Percentiles rank a stretch among this genome's conserved stretches.
These are phyloP conservation scores for Bacidia gigantensis DNA, from an alignment of 495 filamentous ascomycete species.

Conservation along the genomic window DNA sequence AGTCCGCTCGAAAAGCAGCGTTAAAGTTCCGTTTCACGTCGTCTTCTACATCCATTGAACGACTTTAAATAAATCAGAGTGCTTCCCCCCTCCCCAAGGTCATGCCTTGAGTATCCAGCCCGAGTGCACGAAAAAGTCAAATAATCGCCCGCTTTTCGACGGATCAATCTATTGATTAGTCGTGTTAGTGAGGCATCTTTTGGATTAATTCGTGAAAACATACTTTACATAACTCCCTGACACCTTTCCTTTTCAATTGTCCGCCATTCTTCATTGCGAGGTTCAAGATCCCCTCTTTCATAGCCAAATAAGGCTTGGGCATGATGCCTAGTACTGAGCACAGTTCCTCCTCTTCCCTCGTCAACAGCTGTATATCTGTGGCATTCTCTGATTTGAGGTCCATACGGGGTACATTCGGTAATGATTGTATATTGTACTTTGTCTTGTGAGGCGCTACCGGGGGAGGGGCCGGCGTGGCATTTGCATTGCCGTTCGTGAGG, in stretches of 20 bases:
- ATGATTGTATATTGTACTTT: constrained; percentile 1
- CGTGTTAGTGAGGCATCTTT: background rate
- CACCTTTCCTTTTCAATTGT: constrained; percentile 78
- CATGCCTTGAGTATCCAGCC: constrained; percentile 77
- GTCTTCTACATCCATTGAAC: background rate
- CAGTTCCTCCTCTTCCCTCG: constrained; percentile 67
- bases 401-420: constrained; percentile 18
- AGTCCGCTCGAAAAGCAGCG: background rate
- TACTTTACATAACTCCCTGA: constrained; percentile 54
- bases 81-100: background rate
- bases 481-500: constrained; percentile 28
- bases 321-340: constrained; percentile 69
- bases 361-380: constrained; percentile 74
- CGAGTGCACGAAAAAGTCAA: constrained; percentile 85
- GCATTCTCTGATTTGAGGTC: constrained; percentile 61
- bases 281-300: constrained; percentile 79
- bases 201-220: too few relatives aligned
- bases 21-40: background rate
- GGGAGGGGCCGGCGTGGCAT: constrained; percentile 28
- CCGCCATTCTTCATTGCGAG: constrained; percentile 83
- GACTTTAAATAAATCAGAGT: background rate
- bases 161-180: constrained; percentile 45
- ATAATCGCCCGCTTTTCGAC: constrained; percentile 56
- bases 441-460: constrained; percentile 20
- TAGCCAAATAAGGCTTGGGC: constrained; percentile 86